phyloP scores from a whole-genome alignment of 441 rosid genomes.

The Metrosideros polymorpha region DNA sequence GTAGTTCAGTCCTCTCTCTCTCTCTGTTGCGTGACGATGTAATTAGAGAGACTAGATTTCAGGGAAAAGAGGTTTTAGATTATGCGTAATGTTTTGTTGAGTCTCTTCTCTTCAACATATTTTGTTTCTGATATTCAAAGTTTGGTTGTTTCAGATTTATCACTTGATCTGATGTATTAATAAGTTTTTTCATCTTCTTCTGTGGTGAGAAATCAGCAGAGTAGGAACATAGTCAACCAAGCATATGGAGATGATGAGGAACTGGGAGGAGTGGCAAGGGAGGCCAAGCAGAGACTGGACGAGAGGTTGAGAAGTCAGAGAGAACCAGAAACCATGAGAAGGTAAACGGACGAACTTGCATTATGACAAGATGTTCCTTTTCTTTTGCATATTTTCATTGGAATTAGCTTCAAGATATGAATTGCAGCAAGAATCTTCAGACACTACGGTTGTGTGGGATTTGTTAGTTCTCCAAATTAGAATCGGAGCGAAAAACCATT shows the following conservation, averaged over 20 bases:
- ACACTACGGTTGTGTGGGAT: not conserved
- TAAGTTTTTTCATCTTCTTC: not conserved
- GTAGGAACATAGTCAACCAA: not conserved
- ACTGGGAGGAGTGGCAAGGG: not conserved
- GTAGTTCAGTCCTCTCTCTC: not conserved
- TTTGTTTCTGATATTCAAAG: not conserved
- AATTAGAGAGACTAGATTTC: not conserved
- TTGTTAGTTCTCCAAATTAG: not conserved
- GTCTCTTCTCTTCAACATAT: not conserved
- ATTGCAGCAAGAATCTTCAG: not conserved
- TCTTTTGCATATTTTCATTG: no score
- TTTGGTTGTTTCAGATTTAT: not conserved
- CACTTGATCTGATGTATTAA: not conserved
- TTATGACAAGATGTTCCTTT: no score
- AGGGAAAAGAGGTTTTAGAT: not conserved
- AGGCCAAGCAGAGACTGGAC: constrained; percentile 6
- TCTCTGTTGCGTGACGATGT: not conserved
- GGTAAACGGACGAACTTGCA: not conserved
- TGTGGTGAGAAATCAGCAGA: not conserved
- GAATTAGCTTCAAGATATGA: not conserved
- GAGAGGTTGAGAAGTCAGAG: not conserved
- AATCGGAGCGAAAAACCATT: not conserved
- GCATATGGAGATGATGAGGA: not conserved
- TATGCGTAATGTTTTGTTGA: not conserved
- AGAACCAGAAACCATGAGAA: not conserved